Percentiles rank a stretch among this genome's conserved stretches.
phyloP scores from a whole-genome alignment of 345 rosid species.

The Euclidium syriacum region DNA sequence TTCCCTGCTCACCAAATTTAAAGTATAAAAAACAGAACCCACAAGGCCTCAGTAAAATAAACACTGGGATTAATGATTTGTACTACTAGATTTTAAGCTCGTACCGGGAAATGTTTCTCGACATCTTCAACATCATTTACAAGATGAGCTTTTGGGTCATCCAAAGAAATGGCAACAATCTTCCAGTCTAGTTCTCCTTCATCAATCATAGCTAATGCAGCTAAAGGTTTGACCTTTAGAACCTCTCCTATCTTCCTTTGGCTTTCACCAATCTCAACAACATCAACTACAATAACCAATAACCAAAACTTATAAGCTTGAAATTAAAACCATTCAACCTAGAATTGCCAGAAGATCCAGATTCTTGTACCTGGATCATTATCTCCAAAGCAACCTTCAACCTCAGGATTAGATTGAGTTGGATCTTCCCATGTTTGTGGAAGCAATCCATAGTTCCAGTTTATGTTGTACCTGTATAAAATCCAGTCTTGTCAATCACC shows the following conservation, averaged over 20 bases:
- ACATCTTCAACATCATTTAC: slow-evolving; percentile 85
- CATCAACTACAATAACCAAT: slow-evolving; percentile 57
- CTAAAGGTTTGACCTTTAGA: slow-evolving; percentile 80
- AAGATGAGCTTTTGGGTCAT: slow-evolving; percentile 91
- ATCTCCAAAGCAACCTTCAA: slow-evolving; percentile 91
- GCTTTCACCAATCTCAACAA: slow-evolving; percentile 85
- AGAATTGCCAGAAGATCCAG: too few species aligned
- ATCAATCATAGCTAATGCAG: slow-evolving; percentile 91
- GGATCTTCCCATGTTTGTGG: slow-evolving; percentile 99
- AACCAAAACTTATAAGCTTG: not conserved
- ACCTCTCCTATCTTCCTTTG: slow-evolving; percentile 68
- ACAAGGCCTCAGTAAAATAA: not conserved
- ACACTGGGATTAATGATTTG: slow-evolving; percentile 17
- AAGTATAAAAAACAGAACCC: not conserved
- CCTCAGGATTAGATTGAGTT: slow-evolving; percentile 64
- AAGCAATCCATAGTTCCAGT: slow-evolving; percentile 97
- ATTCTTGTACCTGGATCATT: slow-evolving; percentile 85
- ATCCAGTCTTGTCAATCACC: not conserved
- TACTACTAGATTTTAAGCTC: not conserved
- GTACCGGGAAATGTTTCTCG: slow-evolving; percentile 88
- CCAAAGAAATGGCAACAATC: slow-evolving; percentile 85
- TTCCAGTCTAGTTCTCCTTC: slow-evolving; percentile 99
- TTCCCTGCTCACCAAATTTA: slow-evolving; percentile 51
- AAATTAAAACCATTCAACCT: too few species aligned
- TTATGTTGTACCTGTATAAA: slow-evolving; percentile 66